Evolutionary conservation across 2,329 filamentous ascomycete genomes (phyloP).

Genomic region (Hortaea sp.): DNA sequence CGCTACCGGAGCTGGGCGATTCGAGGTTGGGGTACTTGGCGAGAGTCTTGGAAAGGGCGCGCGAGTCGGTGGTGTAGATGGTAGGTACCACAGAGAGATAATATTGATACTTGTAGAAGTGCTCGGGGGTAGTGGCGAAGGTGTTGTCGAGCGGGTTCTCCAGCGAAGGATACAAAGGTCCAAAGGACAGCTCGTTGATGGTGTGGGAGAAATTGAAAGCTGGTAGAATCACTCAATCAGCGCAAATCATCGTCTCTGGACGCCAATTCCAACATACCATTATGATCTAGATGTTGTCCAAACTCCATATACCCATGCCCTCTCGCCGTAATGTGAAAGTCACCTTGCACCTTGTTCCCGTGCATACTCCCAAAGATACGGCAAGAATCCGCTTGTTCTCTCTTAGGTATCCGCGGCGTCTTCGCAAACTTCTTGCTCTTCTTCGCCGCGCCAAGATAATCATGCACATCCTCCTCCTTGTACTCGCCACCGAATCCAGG

Average conservation of each 20-base stretch:
- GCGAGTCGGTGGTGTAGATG: conserved; percentile 56
- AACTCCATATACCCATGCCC: conserved; percentile 89
- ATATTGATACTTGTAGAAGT: conserved; percentile 98
- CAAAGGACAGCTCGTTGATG: conserved; percentile 91
- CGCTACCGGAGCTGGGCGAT: conserved; percentile 31
- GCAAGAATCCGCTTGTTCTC: conserved; percentile 57
- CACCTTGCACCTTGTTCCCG: conserved; percentile 92
- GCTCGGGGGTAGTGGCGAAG: conserved; percentile 57
- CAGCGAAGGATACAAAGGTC: conserved; percentile 89
- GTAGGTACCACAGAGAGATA: conserved; percentile 93
- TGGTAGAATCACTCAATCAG: conserved; percentile 24
- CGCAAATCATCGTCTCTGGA: too few relatives aligned
- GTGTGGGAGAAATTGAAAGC: conserved; percentile 98
- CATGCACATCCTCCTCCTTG: conserved; percentile 76
- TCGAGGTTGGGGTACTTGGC: conserved; percentile 23
- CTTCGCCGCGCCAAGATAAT: conserved; percentile 68
- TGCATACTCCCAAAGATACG: conserved; percentile 83
- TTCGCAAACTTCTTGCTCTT: conserved; percentile 56
- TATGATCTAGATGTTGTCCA: conserved; percentile 72
- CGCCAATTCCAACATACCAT: conserved; percentile 37
- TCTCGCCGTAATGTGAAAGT: conserved; percentile 93
- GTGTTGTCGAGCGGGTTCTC: conserved; percentile 92
- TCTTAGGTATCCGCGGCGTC: conserved; percentile 55
- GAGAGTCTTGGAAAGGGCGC: conserved; percentile 28
- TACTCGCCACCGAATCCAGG: conserved; percentile 51